These are phyloP conservation scores for Cyberlindnera sargentensis DNA, from an alignment of 805 yeast species.

Conservation along the genomic window DNA sequence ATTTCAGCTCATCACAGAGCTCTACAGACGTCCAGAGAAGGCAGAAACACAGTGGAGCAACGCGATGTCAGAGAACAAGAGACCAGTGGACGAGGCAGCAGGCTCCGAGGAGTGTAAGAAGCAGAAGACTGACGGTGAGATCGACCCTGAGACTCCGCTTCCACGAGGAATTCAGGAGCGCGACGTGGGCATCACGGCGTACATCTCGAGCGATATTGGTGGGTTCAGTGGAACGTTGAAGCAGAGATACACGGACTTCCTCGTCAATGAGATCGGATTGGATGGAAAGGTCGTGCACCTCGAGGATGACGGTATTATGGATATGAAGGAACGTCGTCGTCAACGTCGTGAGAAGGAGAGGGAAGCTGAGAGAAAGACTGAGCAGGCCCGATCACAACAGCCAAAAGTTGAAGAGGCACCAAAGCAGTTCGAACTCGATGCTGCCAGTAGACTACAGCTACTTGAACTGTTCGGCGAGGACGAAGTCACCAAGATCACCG, in stretches of 20 bases:
- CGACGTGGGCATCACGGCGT: conserved; percentile 86
- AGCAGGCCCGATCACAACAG: conserved; percentile 7
- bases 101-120: conserved; percentile 16
- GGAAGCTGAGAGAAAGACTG: conserved; percentile 4
- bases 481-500: conserved; percentile 50
- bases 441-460: conserved; percentile 41
- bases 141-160: too few species aligned
- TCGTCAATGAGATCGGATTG: conserved; percentile 79
- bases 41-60: too few species aligned
- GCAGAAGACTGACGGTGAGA: not conserved
- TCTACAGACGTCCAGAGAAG: not conserved
- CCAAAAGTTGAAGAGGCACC: conserved; percentile 7
- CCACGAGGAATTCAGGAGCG: conserved; percentile 48
- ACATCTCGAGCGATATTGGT: conserved; percentile 40
- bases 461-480: conserved; percentile 50
- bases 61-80: conserved; percentile 16
- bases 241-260: conserved; percentile 87
- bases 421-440: conserved; percentile 34
- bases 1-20: not conserved
- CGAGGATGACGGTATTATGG: conserved; percentile 61
- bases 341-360: conserved; percentile 28
- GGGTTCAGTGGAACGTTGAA: conserved; percentile 81
- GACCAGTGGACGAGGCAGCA: conserved; percentile 15
- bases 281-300: conserved; percentile 70
- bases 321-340: conserved; percentile 39